These are phyloP conservation scores for Pseudogymnoascus sp. DNA, from an alignment of 2,329 filamentous ascomycete species.

Conservation along the genomic window DNA sequence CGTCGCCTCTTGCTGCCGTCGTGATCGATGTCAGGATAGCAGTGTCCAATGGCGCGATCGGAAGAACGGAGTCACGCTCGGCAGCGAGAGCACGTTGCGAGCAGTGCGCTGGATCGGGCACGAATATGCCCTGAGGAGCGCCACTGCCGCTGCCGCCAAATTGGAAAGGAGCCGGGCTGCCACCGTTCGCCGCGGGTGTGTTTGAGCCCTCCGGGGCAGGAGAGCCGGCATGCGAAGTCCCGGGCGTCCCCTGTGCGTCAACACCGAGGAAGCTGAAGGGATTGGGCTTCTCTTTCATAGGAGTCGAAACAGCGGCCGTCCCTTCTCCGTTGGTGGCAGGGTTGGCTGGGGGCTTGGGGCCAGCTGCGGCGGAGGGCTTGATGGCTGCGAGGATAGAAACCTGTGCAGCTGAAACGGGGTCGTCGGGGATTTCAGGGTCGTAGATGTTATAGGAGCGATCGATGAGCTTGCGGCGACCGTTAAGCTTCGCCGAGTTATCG, in stretches of 20 bases:
- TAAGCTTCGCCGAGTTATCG: constrained; percentile 73
- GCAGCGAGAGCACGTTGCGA: constrained; percentile 47
- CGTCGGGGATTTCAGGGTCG: constrained; percentile 78
- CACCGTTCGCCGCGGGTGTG: constrained; percentile 51
- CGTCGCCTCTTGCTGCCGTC: constrained; percentile 79
- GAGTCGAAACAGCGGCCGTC: constrained; percentile 49
- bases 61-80: constrained; percentile 74
- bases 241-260: constrained; percentile 64
- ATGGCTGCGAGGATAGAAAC: constrained; percentile 56
- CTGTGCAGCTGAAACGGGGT: constrained; percentile 81
- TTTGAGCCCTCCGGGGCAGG: constrained; percentile 72
- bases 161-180: constrained; percentile 26
- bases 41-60: constrained; percentile 75
- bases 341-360: constrained; percentile 37
- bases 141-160: constrained; percentile 24
- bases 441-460: constrained; percentile 90
- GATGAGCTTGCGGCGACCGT: constrained; percentile 72
- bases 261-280: constrained; percentile 65
- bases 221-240: constrained; percentile 72
- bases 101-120: constrained; percentile 37
- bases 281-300: constrained; percentile 57
- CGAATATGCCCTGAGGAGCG: constrained; percentile 37
- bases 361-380: constrained; percentile 50
- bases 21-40: constrained; percentile 87
- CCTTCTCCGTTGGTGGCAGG: constrained; percentile 27